Percentiles rank a stretch among this genome's conserved stretches.
These are phyloP conservation scores for Ophiostoma sp. DNA, from an alignment of 2,329 filamentous ascomycete genomes.

Conservation along the genomic window DNA sequence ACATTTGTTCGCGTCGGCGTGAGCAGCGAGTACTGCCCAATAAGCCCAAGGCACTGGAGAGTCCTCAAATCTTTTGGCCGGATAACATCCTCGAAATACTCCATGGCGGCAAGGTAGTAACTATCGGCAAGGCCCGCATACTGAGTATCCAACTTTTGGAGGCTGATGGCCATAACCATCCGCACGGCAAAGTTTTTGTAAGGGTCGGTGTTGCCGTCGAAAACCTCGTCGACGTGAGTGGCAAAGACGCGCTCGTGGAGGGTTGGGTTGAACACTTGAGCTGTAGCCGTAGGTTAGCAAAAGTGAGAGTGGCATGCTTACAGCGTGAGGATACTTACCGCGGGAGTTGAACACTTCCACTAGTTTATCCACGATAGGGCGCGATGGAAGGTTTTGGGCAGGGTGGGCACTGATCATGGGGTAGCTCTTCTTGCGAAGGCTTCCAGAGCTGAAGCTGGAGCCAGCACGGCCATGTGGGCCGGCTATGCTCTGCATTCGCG, in stretches of 20 bases:
- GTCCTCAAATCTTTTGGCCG: slow-evolving; percentile 89
- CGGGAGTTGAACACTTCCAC: slow-evolving; percentile 84
- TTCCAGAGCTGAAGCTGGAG: slow-evolving; percentile 52
- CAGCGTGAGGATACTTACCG: slow-evolving; percentile 52
- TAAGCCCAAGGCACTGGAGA: slow-evolving; percentile 82
- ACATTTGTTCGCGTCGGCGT: slow-evolving; percentile 90
- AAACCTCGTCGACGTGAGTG: slow-evolving; percentile 77
- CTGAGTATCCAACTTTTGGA: slow-evolving; percentile 85
- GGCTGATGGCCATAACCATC: slow-evolving; percentile 90
- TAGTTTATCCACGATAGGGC: slow-evolving; percentile 72
- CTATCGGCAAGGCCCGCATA: slow-evolving; percentile 94
- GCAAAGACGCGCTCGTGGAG: slow-evolving; percentile 81
- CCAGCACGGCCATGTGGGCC: slow-evolving; percentile 52
- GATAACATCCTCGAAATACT: slow-evolving; percentile 78
- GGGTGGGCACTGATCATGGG: slow-evolving; percentile 85
- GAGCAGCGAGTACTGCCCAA: slow-evolving; percentile 87
- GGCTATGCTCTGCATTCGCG: slow-evolving; percentile 65
- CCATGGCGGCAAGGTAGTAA: slow-evolving; percentile 89
- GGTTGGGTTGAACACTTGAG: slow-evolving; percentile 83
- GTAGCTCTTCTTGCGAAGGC: slow-evolving; percentile 77
- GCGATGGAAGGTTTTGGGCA: slow-evolving; percentile 71
- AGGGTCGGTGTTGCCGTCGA: slow-evolving; percentile 70
- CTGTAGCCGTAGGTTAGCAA: slow-evolving; percentile 45
- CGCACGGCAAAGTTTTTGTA: slow-evolving; percentile 86
- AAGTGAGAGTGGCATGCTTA: background rate